Conservation (phyloP, 176 grass and related monocot genomes). For the Eleusine indica region DNA sequence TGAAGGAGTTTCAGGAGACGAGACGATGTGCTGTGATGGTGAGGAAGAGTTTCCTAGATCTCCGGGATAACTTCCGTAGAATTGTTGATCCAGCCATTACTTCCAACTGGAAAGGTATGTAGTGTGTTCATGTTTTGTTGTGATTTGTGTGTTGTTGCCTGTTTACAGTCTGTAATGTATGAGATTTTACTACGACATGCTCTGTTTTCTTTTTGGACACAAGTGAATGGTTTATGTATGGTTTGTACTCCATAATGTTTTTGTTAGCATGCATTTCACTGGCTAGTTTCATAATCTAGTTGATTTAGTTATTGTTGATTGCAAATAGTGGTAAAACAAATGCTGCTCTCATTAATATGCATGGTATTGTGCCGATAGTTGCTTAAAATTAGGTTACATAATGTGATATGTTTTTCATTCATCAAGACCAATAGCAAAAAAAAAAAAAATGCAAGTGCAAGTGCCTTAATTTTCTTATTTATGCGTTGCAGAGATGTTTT, state of each 20-base stretch:
- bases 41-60: constrained; percentile 84
- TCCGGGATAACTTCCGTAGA: constrained; percentile 88
- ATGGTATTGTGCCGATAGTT: neutral
- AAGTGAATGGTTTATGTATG: constrained; percentile 1
- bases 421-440: neutral
- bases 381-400: constrained; percentile 21
- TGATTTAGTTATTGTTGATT: neutral
- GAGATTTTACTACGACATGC: neutral
- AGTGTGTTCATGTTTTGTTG: constrained; percentile 11
- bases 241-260: constrained; percentile 7
- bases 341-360: neutral
- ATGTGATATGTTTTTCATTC: neutral
- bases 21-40: constrained; percentile 95
- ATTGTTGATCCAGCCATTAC: constrained; percentile 76
- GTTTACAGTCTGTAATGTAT: neutral
- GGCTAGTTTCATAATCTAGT: constrained; percentile 22
- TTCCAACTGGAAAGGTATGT: constrained; percentile 67
- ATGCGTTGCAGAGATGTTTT: neutral
- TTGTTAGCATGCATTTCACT: constrained; percentile 9
- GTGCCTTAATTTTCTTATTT: neutral
- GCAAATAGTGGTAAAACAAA: neutral
- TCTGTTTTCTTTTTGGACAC: neutral
- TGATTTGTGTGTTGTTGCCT: neutral
- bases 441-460: neutral
- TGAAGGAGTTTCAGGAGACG: constrained; percentile 91